Conservation (phyloP, 2,329 filamentous ascomycete genomes). For the Apiospora kogelbergensis region DNA sequence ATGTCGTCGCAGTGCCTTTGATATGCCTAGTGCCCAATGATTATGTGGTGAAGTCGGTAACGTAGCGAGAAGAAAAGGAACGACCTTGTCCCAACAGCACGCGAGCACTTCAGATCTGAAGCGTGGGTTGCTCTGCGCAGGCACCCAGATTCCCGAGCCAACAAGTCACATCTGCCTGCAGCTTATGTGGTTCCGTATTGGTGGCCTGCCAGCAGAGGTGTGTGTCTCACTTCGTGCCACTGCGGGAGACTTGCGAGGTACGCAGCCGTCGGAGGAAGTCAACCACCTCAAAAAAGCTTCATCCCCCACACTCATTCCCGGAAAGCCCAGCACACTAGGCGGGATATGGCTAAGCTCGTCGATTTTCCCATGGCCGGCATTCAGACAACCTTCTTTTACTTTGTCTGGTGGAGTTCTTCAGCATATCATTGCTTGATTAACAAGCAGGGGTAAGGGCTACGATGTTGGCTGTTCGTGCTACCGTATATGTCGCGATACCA, state of each 20-base stretch:
- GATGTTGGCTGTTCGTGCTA: neutral
- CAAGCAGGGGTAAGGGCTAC: neutral
- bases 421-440: neutral
- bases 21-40: neutral
- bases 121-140: neutral
- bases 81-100: neutral
- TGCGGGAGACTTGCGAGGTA: neutral
- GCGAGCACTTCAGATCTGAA: neutral
- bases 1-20: neutral
- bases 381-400: slow-evolving; percentile 3
- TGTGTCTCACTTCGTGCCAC: neutral
- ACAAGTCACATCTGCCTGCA: slow-evolving; percentile 1
- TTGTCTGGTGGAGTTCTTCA: neutral
- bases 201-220: neutral
- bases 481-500: neutral
- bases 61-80: neutral
- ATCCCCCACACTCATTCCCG: slow-evolving; percentile 5
- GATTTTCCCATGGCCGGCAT: neutral
- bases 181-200: neutral
- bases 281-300: neutral
- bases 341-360: neutral
- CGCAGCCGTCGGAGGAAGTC: neutral
- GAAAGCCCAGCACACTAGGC: neutral
- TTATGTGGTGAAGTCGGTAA: neutral
- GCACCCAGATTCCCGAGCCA: neutral